Percentiles rank a stretch among this genome's conserved stretches.
Evolutionary conservation across 495 filamentous ascomycete species (phyloP).

Genomic region (Penicillium paradoxum): DNA sequence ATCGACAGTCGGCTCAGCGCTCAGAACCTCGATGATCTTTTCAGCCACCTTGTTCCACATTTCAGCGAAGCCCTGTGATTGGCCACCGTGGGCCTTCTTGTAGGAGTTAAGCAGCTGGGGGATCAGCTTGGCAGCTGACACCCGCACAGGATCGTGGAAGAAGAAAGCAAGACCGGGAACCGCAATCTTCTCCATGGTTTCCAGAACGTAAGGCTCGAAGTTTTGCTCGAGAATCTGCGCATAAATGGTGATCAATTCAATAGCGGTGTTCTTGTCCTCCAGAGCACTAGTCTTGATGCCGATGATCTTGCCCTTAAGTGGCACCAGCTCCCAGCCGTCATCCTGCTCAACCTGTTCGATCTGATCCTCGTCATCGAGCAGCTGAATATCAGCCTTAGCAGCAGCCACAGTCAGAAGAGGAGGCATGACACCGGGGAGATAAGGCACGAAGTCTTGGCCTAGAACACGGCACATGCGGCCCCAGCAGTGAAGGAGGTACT

Average conservation of each 20-base stretch:
- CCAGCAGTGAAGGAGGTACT: conserved; percentile 99
- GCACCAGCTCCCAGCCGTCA: conserved; percentile 97
- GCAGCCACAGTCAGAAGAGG: conserved; percentile 85
- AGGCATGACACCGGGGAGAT: conserved; percentile 88
- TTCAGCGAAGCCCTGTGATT: conserved; percentile 64
- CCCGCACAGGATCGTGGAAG: conserved; percentile 97
- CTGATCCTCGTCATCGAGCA: conserved; percentile 93
- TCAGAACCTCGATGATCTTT: conserved; percentile 92
- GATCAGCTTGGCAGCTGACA: conserved; percentile 89
- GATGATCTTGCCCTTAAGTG: conserved; percentile 93
- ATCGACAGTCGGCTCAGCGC: conserved; percentile 89
- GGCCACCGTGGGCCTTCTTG: conserved; percentile 78
- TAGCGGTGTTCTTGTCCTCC: conserved; percentile 98
- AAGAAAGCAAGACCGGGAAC: conserved; percentile 94
- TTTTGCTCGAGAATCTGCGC: conserved; percentile 87
- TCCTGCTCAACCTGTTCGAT: conserved; percentile 89
- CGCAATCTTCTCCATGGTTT: conserved; percentile 96
- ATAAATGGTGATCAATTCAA: conserved; percentile 95
- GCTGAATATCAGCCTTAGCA: conserved; percentile 95
- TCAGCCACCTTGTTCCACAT: conserved; percentile 85
- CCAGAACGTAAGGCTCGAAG: conserved; percentile 85
- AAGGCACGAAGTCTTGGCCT: conserved; percentile 84
- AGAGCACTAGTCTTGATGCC: conserved; percentile 95
- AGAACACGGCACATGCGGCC: conserved; percentile 97
- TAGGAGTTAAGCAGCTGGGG: conserved; percentile 92